Conservation (phyloP, 352 stramenopile genomes). For the Halophytophthora polymorphica region DNA sequence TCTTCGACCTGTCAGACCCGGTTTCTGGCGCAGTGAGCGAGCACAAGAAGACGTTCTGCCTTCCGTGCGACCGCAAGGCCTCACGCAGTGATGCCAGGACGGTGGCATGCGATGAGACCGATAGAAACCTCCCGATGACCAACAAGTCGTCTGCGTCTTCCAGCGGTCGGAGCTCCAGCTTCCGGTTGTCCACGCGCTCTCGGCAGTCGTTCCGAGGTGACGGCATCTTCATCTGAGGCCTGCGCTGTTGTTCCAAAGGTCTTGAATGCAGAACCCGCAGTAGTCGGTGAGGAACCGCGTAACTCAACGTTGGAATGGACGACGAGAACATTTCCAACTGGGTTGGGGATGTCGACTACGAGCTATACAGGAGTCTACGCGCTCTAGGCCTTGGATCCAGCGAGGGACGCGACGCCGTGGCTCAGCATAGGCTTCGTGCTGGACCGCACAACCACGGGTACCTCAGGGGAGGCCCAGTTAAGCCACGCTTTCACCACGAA, state of each 20-base stretch:
- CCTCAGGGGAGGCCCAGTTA: constrained; percentile 48
- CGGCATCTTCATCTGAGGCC: no score
- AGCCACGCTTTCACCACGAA: constrained; percentile 57
- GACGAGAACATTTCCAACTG: no score
- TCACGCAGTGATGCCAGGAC: neutral
- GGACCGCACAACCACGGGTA: constrained; percentile 13
- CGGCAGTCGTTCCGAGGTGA: neutral
- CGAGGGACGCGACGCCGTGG: neutral
- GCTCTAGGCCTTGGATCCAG: neutral
- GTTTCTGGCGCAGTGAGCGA: neutral
- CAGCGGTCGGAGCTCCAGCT: neutral
- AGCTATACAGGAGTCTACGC: no score
- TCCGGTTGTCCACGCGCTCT: neutral
- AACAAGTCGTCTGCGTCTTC: neutral
- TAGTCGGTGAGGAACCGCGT: no score
- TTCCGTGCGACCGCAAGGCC: neutral
- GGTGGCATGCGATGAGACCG: neutral
- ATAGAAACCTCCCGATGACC: neutral
- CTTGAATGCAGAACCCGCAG: no score
- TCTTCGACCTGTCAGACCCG: neutral
- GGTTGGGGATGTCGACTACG: no score
- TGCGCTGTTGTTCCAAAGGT: no score
- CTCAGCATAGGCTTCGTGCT: neutral
- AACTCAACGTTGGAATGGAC: no score
- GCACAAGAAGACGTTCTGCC: neutral